Base-by-base conservation (phyloP, 73 alveolate genomes). In the Stentor roeselii region DNA sequence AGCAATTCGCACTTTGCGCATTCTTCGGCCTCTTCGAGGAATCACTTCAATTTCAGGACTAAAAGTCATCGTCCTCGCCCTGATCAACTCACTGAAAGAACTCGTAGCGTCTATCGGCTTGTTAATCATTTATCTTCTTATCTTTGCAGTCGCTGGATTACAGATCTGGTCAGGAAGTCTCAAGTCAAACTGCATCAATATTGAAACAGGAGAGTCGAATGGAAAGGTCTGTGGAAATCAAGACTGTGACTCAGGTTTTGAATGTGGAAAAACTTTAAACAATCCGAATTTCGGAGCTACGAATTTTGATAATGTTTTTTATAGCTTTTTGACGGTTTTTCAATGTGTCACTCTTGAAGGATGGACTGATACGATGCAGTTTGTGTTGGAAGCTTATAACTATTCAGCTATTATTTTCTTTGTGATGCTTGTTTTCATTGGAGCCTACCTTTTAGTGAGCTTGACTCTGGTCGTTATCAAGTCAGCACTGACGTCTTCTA, bases 141-240 rank as follows among this genome's bases (percentile, higher is more conserved):
- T 95, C 94, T 95, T 95, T 91, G 96, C 95, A 75, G 93, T 95
- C 59, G 90, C 93, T 30, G 99, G 97, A 15, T 87, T 93, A 34
- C 92, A 91, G 76, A 60, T 90, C 6, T 86, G n/a, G 11, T 15
- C 31, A 0, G 82, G 82, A 31, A 21, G 11, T 36, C 32, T 32
- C 2, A 67, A 67, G 42, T 67, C 11, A 15, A 15, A 35, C 31
- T 67, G 82, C 31, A 32, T 67, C 27, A n/a, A 67, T 1, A 0
- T 32, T 21, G 42, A 35, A n/a, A 32, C 82, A 15, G 82, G 82
- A 31, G 32, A 2, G 31, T n/a, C 35, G 2, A n/a, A 67, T 32
- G 42, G 31, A 21, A 31, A 30, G 15, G 82, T 67, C 42, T 67
- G 82, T 2, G 82, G 82, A 1, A 67, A 31, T 50, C 11, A 31